phyloP scores from a whole-genome alignment of 2,329 filamentous ascomycete species.

The Aureobasidium sp. region DNA sequence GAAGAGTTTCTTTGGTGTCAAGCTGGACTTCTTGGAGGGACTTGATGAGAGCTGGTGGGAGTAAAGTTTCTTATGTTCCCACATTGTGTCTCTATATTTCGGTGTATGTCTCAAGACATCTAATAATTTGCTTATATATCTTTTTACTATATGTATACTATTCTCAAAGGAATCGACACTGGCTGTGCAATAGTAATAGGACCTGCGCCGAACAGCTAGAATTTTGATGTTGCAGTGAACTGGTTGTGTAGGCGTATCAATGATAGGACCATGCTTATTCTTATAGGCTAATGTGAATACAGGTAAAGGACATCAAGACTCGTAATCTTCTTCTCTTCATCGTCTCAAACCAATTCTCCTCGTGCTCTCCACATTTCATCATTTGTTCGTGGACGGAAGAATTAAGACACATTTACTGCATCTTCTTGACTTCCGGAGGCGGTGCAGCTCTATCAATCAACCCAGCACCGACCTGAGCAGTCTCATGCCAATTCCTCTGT shows the following conservation, averaged over 20 bases:
- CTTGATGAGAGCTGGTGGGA: slow-evolving; percentile 37
- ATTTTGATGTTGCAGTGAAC: not conserved
- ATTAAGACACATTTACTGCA: slow-evolving; percentile 7
- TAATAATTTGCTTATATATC: too few relatives aligned
- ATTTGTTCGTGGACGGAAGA: not conserved
- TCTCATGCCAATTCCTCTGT: slow-evolving; percentile 45
- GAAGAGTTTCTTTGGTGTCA: slow-evolving; percentile 46
- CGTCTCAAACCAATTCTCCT: not conserved
- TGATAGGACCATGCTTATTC: not conserved
- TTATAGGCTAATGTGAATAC: not conserved
- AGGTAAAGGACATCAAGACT: not conserved
- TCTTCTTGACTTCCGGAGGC: slow-evolving; percentile 18
- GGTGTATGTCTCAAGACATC: not conserved
- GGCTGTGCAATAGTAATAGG: too few relatives aligned
- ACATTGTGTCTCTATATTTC: not conserved
- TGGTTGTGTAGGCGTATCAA: not conserved
- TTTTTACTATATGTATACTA: too few relatives aligned
- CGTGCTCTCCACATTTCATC: not conserved
- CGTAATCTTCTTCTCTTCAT: not conserved
- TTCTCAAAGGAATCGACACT: too few relatives aligned
- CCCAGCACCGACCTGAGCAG: slow-evolving; percentile 43
- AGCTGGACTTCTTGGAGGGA: slow-evolving; percentile 37
- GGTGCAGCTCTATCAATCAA: slow-evolving; percentile 40
- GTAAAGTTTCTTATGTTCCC: not conserved
- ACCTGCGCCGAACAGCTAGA: too few relatives aligned